Evolutionary conservation across 2,329 filamentous ascomycete species (phyloP).

Genomic region (Myriosclerotinia scirpicola): DNA sequence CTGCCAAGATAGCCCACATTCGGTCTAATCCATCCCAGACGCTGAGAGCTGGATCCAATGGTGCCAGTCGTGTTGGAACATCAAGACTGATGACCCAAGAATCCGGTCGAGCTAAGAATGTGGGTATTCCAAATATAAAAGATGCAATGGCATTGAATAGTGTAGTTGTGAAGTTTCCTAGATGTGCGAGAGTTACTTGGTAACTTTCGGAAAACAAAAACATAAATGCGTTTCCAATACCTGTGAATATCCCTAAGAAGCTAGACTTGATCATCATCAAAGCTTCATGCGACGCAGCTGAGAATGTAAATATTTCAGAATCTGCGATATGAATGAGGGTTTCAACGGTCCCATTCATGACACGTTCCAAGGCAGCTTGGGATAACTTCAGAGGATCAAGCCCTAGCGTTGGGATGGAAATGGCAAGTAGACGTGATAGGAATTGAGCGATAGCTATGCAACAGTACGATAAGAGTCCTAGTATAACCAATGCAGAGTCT

Average conservation of each 20-base stretch:
- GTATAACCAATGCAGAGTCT: constrained; percentile 67
- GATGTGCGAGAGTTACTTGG: constrained; percentile 30
- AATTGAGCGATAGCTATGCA: constrained; percentile 30
- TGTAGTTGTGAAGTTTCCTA: background rate
- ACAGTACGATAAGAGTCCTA: constrained; percentile 53
- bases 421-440: constrained; percentile 26
- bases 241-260: constrained; percentile 46
- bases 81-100: constrained; percentile 61
- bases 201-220: constrained; percentile 51
- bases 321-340: constrained; percentile 47
- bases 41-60: constrained; percentile 57
- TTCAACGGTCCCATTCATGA: constrained; percentile 52
- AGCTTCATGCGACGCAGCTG: constrained; percentile 71
- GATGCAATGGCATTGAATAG: background rate
- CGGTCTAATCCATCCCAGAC: constrained; percentile 67
- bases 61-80: constrained; percentile 43
- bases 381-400: constrained; percentile 33
- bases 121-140: constrained; percentile 41
- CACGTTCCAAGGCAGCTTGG: constrained; percentile 38
- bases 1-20: constrained; percentile 71
- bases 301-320: constrained; percentile 73
- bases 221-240: constrained; percentile 44
- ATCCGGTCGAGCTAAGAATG: constrained; percentile 47
- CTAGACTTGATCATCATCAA: constrained; percentile 60
- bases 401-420: constrained; percentile 17